A percentile compares a stretch with the other conserved stretches of the same genome.
These are phyloP conservation scores for Ascoidea asiatica DNA, from an alignment of 805 yeast genomes.

Conservation along the genomic window DNA sequence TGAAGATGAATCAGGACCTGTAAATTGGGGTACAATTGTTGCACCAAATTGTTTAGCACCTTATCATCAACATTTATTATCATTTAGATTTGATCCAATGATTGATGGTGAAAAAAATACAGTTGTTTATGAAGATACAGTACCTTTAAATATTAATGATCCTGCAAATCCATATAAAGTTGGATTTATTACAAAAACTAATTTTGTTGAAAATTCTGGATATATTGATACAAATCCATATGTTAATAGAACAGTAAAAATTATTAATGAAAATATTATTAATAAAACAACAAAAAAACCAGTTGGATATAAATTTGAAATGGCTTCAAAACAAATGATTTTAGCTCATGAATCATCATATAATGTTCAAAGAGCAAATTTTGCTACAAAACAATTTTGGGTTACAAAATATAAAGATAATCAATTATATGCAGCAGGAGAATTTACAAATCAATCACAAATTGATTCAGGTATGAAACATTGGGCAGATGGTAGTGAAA, in stretches of 20 bases:
- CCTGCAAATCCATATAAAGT: slow-evolving; percentile 41
- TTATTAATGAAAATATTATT: slow-evolving; percentile 59
- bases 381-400: slow-evolving; percentile 71
- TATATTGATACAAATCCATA: slow-evolving; percentile 61
- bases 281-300: slow-evolving; percentile 60
- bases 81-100: slow-evolving; percentile 73
- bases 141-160: slow-evolving; percentile 41
- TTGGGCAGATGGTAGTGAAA: slow-evolving; percentile 58
- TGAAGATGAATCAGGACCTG: slow-evolving; percentile 47
- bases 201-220: slow-evolving; percentile 57
- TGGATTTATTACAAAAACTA: slow-evolving; percentile 55
- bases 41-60: slow-evolving; percentile 78
- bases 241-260: slow-evolving; percentile 61
- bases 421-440: slow-evolving; percentile 71
- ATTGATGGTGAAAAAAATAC: slow-evolving; percentile 71
- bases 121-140: slow-evolving; percentile 57
- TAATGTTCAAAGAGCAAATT: slow-evolving; percentile 59
- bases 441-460: slow-evolving; percentile 71
- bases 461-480: slow-evolving; percentile 54
- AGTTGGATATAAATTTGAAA: slow-evolving; percentile 60
- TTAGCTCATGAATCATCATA: slow-evolving; percentile 49
- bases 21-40: slow-evolving; percentile 58
- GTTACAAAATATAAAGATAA: slow-evolving; percentile 67
- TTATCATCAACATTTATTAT: slow-evolving; percentile 70
- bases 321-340: slow-evolving; percentile 69